Evolutionary conservation across 1,139 yeast genomes (phyloP).

Genomic region (Yueomyces sp.): DNA sequence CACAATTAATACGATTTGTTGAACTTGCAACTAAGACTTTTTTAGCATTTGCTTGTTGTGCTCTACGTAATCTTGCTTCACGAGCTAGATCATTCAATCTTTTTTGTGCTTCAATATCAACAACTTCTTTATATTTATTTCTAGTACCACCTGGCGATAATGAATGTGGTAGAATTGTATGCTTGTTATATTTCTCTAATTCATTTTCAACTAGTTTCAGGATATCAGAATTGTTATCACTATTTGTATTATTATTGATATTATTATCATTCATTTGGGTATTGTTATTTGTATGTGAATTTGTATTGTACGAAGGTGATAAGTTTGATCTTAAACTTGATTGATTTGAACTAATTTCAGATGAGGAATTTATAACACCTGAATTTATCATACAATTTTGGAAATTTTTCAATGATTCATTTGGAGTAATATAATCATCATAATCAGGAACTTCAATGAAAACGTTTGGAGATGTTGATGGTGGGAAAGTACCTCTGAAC

Average conservation of each 20-base stretch:
- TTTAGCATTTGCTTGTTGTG: constrained; percentile 22
- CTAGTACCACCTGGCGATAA: constrained; percentile 88
- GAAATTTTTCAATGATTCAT: constrained; percentile 61
- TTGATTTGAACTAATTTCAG: background rate
- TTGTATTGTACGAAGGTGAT: constrained; percentile 41
- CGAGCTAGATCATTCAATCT: constrained; percentile 23
- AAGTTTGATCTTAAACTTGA: constrained; percentile 22
- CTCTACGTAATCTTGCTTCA: constrained; percentile 24
- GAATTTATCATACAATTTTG: constrained; percentile 50
- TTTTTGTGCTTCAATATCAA: constrained; percentile 23
- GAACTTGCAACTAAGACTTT: constrained; percentile 22
- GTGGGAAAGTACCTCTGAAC: constrained; percentile 81
- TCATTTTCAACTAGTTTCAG: constrained; percentile 1
- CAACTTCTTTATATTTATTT: constrained; percentile 70
- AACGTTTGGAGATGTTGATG: constrained; percentile 48
- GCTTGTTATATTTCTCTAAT: constrained; percentile 2
- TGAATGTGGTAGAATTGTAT: constrained; percentile 65
- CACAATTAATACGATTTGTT: constrained; percentile 21
- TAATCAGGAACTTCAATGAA: constrained; percentile 52
- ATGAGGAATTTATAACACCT: constrained; percentile 34
- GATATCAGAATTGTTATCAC: background rate
- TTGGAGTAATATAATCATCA: constrained; percentile 35
- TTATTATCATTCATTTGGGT: constrained; percentile 51
- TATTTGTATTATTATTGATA: constrained; percentile 12
- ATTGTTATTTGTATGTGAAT: constrained; percentile 24